Evolutionary conservation across 2,329 filamentous ascomycete species (phyloP).

Genomic region (Penicillium decumbens): DNA sequence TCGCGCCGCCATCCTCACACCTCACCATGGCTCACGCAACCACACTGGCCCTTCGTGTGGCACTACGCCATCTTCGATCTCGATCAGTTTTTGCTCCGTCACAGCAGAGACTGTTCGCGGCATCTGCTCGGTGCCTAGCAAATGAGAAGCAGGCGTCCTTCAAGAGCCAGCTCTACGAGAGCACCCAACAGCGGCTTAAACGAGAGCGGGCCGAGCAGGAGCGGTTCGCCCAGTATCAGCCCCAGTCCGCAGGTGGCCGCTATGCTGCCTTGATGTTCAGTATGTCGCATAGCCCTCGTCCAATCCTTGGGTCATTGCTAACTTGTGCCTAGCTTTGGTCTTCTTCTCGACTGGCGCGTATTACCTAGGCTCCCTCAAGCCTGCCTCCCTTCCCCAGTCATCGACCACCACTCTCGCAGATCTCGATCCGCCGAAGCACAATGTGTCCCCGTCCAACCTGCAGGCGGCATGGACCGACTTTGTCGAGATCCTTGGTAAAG

Average conservation of each 20-base stretch:
- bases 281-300: constrained; percentile 13
- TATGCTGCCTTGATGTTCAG: constrained; percentile 38
- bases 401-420: constrained; percentile 55
- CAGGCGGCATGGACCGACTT: constrained; percentile 63
- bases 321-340: constrained; percentile 43
- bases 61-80: constrained; percentile 15
- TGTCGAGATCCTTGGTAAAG: constrained; percentile 56
- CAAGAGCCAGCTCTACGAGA: constrained; percentile 59
- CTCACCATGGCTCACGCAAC: constrained; percentile 21
- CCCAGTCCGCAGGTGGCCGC: constrained; percentile 37
- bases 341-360: constrained; percentile 52
- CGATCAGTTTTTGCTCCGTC: constrained; percentile 4
- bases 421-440: constrained; percentile 49
- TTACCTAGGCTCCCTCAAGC: constrained; percentile 51
- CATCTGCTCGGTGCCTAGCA: constrained; percentile 17
- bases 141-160: constrained; percentile 46
- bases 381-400: constrained; percentile 44
- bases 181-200: constrained; percentile 54
- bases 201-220: constrained; percentile 56
- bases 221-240: constrained; percentile 45
- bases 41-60: constrained; percentile 16
- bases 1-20: constrained; percentile 1
- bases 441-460: constrained; percentile 54
- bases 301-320: neutral
- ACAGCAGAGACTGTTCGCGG: constrained; percentile 22